Conservation (phyloP, 2,329 filamentous ascomycete genomes). For the Cladophialophora exuberans region DNA sequence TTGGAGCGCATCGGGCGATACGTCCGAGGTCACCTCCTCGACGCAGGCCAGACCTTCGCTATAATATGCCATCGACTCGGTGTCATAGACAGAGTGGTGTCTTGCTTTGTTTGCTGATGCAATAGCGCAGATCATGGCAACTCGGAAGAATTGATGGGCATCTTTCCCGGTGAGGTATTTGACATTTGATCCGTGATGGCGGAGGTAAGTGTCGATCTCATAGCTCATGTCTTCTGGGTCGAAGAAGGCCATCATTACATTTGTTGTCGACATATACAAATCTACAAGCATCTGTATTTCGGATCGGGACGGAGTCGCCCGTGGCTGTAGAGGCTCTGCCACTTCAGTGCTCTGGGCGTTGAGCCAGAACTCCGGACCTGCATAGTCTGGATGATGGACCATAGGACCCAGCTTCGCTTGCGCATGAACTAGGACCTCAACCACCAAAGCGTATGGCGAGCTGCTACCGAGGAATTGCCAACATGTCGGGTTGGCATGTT, state of each 20-base stretch:
- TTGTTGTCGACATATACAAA: conserved; percentile 37
- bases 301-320: conserved; percentile 26
- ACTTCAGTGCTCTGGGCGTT: conserved; percentile 30
- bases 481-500: conserved; percentile 34
- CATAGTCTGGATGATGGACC: conserved; percentile 32
- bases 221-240: conserved; percentile 32
- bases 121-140: conserved; percentile 41
- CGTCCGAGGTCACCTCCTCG: conserved; percentile 38
- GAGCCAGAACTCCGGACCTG: conserved; percentile 32
- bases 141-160: conserved; percentile 39
- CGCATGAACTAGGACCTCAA: conserved; percentile 34
- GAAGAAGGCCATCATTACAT: conserved; percentile 37
- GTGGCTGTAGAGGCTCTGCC: conserved; percentile 23
- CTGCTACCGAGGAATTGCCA: conserved; percentile 36
- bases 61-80: conserved; percentile 34
- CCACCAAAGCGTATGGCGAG: conserved; percentile 32
- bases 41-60: conserved; percentile 36
- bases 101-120: conserved; percentile 36
- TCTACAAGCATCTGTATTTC: conserved; percentile 34
- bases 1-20: conserved; percentile 35
- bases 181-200: conserved; percentile 26
- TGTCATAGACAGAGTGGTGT: conserved; percentile 33
- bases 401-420: conserved; percentile 32
- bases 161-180: conserved; percentile 33
- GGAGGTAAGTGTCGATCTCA: conserved; percentile 35